Base-by-base conservation (phyloP, 2,329 filamentous ascomycete species). In the Aspergillus sojae region DNA sequence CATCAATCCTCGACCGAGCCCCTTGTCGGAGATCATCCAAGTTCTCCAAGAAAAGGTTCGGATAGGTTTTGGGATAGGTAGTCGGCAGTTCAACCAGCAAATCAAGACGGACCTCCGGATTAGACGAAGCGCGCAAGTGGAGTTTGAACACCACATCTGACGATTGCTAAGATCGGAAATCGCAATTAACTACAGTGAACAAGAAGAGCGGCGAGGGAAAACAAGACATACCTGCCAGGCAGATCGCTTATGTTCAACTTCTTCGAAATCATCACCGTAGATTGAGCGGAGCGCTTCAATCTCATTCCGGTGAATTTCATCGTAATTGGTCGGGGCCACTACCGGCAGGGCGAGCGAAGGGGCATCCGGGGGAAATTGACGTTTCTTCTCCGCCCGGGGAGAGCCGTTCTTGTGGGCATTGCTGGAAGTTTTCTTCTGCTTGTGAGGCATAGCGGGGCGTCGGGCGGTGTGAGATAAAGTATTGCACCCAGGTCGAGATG, bases 21-120 rank as follows among this genome's bases (percentile, higher is more conserved):
- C 86, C 88, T 70, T 91, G 89, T 50, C 88, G 88, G 61, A 97
- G 81, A 52, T 86, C 83, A 30, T 84, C 82, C 48, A 88, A 80
- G 60, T 88, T 83, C 67, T 91, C 89, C 52, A 96, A 74, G 5
- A 85, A 88, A 16, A 97, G 79, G 12, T 92, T 81, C 1, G 94
- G 94, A 1, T 88, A 81, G 1, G 93, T 91, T 74, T 92, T 96
- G 4, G 94, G 95, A 75, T 98, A 98, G 0, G 94, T 96, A 7
- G 93, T 91, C 10, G 93, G 95, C 68, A 98, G 82, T 61, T 91
- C 89, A 58, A 96, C 92, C 55, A 87, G 85, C n/a, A 98, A 80
- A 2, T 87, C 88, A 45, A 93, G 83, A 30, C 84, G 85, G 64
- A 93, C 86, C 56, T 93, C 89, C 43, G 88, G 84, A 72, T 95